These are phyloP conservation scores for Ballota nigra DNA, from an alignment of 257 asterid species.

Conservation along the genomic window DNA sequence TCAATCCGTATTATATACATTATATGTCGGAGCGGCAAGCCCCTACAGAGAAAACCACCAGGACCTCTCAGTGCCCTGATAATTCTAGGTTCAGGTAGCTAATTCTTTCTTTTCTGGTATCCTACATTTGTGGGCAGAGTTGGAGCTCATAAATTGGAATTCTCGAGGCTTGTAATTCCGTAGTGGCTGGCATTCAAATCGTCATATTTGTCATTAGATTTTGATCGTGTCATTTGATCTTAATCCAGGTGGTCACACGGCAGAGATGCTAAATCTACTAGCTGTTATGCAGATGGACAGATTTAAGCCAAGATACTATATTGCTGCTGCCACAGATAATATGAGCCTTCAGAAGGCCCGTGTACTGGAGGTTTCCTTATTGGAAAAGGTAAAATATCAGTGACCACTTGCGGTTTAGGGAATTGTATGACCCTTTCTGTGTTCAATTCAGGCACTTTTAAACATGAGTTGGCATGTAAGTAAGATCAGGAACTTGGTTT, in stretches of 20 bases:
- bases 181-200: not conserved
- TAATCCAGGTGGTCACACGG: slow-evolving; percentile 87
- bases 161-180: no score
- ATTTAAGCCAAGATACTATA: slow-evolving; percentile 67
- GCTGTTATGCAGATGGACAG: slow-evolving; percentile 61
- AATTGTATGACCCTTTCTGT: not conserved
- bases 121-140: not conserved
- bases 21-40: slow-evolving; percentile 42
- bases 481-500: not conserved
- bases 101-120: not conserved
- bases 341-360: slow-evolving; percentile 96
- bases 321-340: slow-evolving; percentile 95
- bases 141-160: not conserved
- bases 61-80: slow-evolving; percentile 56
- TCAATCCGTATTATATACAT: slow-evolving; percentile 48
- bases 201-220: not conserved
- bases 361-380: slow-evolving; percentile 59
- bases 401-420: not conserved
- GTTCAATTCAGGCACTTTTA: not conserved
- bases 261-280: slow-evolving; percentile 85
- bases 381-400: slow-evolving; percentile 53
- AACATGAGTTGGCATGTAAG: not conserved
- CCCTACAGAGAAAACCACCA: slow-evolving; percentile 26
- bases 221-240: not conserved
- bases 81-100: slow-evolving; percentile 78